Evolutionary conservation across 768 basidiomycete species (phyloP), one percentile per base, ranked within the genome.

Genomic region (Lanmaoa rubissima): DNA sequence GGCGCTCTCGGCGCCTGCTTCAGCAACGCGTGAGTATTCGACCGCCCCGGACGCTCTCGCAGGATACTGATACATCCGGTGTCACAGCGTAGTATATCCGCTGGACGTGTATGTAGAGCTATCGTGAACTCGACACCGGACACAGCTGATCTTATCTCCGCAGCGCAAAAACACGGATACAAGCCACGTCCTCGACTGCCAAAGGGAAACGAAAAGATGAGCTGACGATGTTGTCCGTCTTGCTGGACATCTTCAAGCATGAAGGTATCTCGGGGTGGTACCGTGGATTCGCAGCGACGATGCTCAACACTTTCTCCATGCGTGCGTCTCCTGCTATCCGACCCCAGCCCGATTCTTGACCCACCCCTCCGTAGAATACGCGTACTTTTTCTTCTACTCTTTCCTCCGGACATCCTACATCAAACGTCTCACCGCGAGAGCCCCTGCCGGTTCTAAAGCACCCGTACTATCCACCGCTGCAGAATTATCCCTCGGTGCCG

Each of bases 331-430:
- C 34, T 7, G 35, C 44, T 4, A 31, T 14, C 13, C n/a, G 26
- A 19, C 17, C 26, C 26, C 38, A 38, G 26, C 24, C 32, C n/a
- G 34, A 48, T 34, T 16, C 58, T 34, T 24, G 39, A 32, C 46
- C n/a, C 28, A 34, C 19, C 43, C 26, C n/a, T 4, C 34, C 32
- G 12, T 60, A 97, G 95, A 97, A 84, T 98, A 95, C 69, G 96
- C 97, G 26, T 99, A 99, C 76, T 99, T 99, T 81, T 98, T 96
- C 81, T 98, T 97, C 78, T 98, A 98, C 72, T 90, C 94, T 21
- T 79, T 94, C 72, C 89, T 98, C 26, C 84, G 97, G 61, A 84
- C 80, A 21, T 81, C 89, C 5, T 94, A 94, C 74, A 83, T 90
- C 64, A 87, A 84, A 65, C 83, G 91, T 17, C 74, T 92, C 47